These are phyloP conservation scores for Candida sp. DNA, from an alignment of 1,139 yeast genomes.

Conservation along the genomic window DNA sequence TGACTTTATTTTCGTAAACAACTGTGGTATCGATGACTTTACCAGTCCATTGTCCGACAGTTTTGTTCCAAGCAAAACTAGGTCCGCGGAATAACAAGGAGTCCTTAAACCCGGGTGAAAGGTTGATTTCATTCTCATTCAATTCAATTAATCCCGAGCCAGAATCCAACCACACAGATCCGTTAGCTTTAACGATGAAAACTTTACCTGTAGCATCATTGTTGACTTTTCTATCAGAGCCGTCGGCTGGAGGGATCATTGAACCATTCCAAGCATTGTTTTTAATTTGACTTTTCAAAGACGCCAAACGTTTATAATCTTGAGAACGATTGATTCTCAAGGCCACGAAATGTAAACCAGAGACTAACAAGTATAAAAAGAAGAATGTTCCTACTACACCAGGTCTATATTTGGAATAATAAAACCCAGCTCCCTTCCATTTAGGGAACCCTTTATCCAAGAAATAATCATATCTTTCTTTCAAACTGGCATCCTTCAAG, in stretches of 20 bases:
- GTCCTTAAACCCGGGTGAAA: conserved; percentile 48
- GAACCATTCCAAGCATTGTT: conserved; percentile 62
- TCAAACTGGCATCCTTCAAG: conserved; percentile 56
- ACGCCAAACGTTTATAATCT: conserved; percentile 55
- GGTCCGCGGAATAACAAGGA: conserved; percentile 51
- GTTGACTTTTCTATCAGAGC: conserved; percentile 37
- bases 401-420: conserved; percentile 55
- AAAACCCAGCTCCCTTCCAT: conserved; percentile 58
- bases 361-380: conserved; percentile 46
- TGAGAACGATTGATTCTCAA: conserved; percentile 56
- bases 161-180: conserved; percentile 59
- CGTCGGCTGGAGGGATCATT: conserved; percentile 42
- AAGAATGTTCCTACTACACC: conserved; percentile 52
- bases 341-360: conserved; percentile 58
- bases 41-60: conserved; percentile 35
- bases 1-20: conserved; percentile 13
- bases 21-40: conserved; percentile 23
- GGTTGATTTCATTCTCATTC: conserved; percentile 38
- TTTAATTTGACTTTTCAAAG: conserved; percentile 49
- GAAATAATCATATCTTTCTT: conserved; percentile 83
- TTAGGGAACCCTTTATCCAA: conserved; percentile 82
- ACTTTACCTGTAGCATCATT: conserved; percentile 46
- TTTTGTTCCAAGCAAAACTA: conserved; percentile 37
- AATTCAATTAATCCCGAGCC: conserved; percentile 27
- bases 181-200: conserved; percentile 65